Base-by-base conservation (phyloP, 2,329 filamentous ascomycete species). In the Talaromyces albobiverticillius region DNA sequence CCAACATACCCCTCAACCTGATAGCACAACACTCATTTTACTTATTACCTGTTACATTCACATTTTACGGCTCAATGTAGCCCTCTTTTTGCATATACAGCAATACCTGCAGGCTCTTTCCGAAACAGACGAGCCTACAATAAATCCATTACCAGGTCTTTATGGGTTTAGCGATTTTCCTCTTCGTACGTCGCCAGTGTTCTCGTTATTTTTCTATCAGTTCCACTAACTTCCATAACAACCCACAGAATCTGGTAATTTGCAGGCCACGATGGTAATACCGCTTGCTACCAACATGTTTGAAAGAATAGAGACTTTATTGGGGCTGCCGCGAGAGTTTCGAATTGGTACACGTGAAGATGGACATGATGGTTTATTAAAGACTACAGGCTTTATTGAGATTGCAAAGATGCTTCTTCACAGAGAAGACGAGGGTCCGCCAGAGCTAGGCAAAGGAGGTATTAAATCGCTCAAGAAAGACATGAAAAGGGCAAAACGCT, bases 301-400 rank as follows among this genome's bases (percentile, higher is more conserved):
- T 46, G 43, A 46, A 16, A 31, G 43, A 46, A 46, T 46, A 16
- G 43, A 46, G 23, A 46, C 43, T n/a, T 11, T 46, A 6, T 46
- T 46, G 25, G 43, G 43, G 20, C 43, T 46, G 22, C 43, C 43
- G 43, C 43, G 43, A 18, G 43, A 46, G 43, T 46, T 46, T 31
- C 43, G 43, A 8, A 46, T 46, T 25, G 43, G 25, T 31, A 46
- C 43, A 18, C 43, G 43, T 18, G 25, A 46, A 46, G 14, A 31
- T 32, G 29, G 14, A 4, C 23, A 26, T 14, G 13, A 46, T 46
- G 43, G 43, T 16, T n/a, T 46, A 32, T 16, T 46, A 31, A n/a
- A 32, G 5, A 46, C n/a, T 8, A 16, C 43, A 10, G 43, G 25
- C 3, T 46, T 46, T 26, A 18, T 29, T 20, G 43, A 46, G 14